Evolutionary conservation across 2,329 filamentous ascomycete species (phyloP).

Genomic region (Ascochyta pisi): DNA sequence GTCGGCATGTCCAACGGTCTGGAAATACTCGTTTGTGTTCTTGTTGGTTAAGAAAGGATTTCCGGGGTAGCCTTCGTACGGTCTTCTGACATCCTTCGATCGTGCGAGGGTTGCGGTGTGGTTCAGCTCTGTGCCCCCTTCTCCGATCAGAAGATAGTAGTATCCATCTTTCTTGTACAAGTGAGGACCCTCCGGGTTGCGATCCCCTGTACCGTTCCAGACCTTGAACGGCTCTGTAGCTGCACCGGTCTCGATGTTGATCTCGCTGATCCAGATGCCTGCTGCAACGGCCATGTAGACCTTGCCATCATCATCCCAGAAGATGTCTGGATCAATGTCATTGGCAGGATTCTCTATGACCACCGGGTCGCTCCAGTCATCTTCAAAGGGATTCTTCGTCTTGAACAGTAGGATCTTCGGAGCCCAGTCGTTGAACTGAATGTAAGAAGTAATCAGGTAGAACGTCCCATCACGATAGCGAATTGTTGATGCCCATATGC

Average conservation of each 20-base stretch:
- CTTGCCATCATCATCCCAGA: constrained; percentile 64
- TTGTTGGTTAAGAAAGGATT: constrained; percentile 50
- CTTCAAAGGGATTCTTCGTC: constrained; percentile 22
- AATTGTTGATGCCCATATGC: constrained; percentile 34
- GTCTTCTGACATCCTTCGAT: constrained; percentile 42
- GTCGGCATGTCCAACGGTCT: constrained; percentile 40
- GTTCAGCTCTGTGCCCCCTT: constrained; percentile 44
- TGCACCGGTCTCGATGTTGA: constrained; percentile 46
- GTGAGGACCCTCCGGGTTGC: constrained; percentile 46
- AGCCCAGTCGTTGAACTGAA: constrained; percentile 5
- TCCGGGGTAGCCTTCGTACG: constrained; percentile 38
- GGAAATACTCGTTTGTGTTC: constrained; percentile 46
- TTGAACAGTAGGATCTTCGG: constrained; percentile 22
- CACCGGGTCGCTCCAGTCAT: constrained; percentile 29
- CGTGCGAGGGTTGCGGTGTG: constrained; percentile 48
- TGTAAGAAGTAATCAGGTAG: constrained; percentile 30
- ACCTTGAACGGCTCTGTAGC: constrained; percentile 31
- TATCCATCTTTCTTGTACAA: constrained; percentile 46
- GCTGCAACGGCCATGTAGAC: constrained; percentile 51
- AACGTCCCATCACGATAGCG: constrained; percentile 31
- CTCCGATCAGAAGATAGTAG: constrained; percentile 45
- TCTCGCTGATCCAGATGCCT: constrained; percentile 37
- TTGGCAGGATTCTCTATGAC: constrained; percentile 36
- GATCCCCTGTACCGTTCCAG: constrained; percentile 48
- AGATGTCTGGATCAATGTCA: constrained; percentile 58